A percentile compares a stretch with the other conserved stretches of the same genome.
These are phyloP conservation scores for Coemansia sp. DNA, from an alignment of 192 early-diverging fungal genomes.

Conservation along the genomic window DNA sequence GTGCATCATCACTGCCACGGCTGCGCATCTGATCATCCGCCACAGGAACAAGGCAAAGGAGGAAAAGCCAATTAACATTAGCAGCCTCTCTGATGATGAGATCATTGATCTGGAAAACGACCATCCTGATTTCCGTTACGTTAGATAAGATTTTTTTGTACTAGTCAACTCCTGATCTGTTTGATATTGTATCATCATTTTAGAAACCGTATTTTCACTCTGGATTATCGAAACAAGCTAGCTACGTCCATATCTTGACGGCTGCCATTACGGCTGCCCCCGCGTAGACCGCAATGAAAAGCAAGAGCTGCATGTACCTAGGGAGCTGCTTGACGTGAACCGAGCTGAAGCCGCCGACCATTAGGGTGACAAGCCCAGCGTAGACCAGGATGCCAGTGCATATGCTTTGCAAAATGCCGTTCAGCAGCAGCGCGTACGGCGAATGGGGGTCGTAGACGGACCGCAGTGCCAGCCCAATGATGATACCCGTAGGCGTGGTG, in stretches of 20 bases:
- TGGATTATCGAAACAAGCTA: not conserved
- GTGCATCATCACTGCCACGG: conserved; percentile 19
- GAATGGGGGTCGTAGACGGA: conserved; percentile 63
- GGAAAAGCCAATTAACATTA: conserved; percentile 32
- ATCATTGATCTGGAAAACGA: conserved; percentile 40
- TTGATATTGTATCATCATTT: no score
- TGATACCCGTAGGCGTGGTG: conserved; percentile 74
- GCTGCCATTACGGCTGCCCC: conserved; percentile 44
- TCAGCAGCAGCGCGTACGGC: conserved; percentile 57
- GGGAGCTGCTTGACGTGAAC: conserved; percentile 30
- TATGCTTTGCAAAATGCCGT: conserved; percentile 71
- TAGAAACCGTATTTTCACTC: no score
- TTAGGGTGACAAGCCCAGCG: conserved; percentile 65
- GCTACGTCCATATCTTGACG: conserved; percentile 41
- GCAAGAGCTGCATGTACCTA: conserved; percentile 12
- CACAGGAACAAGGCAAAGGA: conserved; percentile 37
- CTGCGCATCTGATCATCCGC: conserved; percentile 25
- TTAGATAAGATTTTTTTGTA: conserved; percentile 6
- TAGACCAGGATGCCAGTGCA: conserved; percentile 77
- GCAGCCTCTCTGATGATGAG: conserved; percentile 31
- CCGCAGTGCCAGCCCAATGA: conserved; percentile 72
- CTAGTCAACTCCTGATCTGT: no score
- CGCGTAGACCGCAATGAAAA: conserved; percentile 44
- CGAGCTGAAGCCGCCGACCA: conserved; percentile 65
- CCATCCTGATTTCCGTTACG: conserved; percentile 39